phyloP scores from a whole-genome alignment of 2,329 filamentous ascomycete species.

The Fusarium sp. region DNA sequence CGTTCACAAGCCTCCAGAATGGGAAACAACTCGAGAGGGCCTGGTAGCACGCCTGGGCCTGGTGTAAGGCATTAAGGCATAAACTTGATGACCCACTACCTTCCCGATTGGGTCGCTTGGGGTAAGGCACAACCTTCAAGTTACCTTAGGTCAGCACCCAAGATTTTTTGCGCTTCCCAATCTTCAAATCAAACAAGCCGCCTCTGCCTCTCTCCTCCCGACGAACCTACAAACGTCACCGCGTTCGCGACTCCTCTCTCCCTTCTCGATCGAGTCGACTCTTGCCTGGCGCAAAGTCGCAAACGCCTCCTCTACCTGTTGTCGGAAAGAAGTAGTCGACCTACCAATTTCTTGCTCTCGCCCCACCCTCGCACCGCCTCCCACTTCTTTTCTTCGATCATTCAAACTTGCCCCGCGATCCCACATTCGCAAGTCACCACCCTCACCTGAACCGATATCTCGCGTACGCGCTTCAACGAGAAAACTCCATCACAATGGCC shows the following conservation, averaged over 20 bases:
- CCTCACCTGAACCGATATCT: slow-evolving; percentile 15
- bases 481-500: slow-evolving; percentile 50
- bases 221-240: slow-evolving; percentile 29
- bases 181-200: slow-evolving; percentile 34
- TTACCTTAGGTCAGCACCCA: slow-evolving; percentile 40
- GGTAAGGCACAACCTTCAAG: slow-evolving; percentile 9
- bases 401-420: slow-evolving; percentile 47
- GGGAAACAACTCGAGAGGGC: not conserved
- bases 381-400: slow-evolving; percentile 38
- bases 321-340: slow-evolving; percentile 46
- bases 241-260: slow-evolving; percentile 27
- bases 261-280: slow-evolving; percentile 29
- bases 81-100: not conserved
- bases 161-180: slow-evolving; percentile 38
- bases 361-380: slow-evolving; percentile 37
- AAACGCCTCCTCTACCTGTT: slow-evolving; percentile 13
- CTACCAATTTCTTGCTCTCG: slow-evolving; percentile 36
- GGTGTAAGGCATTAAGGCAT: not conserved
- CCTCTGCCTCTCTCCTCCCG: slow-evolving; percentile 21
- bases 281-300: slow-evolving; percentile 57
- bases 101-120: not conserved
- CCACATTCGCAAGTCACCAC: slow-evolving; percentile 27
- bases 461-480: slow-evolving; percentile 12
- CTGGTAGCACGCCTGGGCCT: too few species aligned
- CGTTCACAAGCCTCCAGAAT: slow-evolving; percentile 13